Evolutionary conservation across 495 filamentous ascomycete species (phyloP), one percentile per base, ranked within the genome.

Genomic region (Penicillium psychrofluorescens): DNA sequence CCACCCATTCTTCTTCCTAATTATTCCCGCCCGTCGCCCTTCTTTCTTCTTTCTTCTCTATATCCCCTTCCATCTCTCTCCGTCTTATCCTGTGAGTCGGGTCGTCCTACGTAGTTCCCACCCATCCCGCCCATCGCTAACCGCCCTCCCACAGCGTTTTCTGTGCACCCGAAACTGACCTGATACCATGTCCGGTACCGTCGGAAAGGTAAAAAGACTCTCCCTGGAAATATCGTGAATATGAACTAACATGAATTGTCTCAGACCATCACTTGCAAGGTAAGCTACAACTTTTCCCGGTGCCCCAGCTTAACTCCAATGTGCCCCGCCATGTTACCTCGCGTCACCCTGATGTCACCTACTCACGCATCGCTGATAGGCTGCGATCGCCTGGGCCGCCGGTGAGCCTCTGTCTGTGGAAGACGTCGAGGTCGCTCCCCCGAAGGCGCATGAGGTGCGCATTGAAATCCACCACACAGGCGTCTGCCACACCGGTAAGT

Each of bases 391-490:
- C 59, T 98, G 92, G 92, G 92, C 86, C 60, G 86, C 94, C 30
- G 90, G 83, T 51, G 84, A 95, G 68, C 84, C 88, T 57, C 77
- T 98, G 43, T 83, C 76, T 52, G 74, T 95, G 46, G 92, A 98
- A 69, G 84, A 90, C 49, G 78, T 98, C 56, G 89, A 98, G 71
- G 92, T 98, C 41, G 78, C 74, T 32, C 86, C 94, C 33, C 92
- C 92, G n/a, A 82, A 78, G 63, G 91, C 91, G 35, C 81, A 94
- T 68, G 92, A 98, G 70, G 94, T 98, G 49, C 88, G 92, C 46
- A 95, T 98, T 59, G 70, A 97, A 73, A 87, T 98, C 61, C 77
- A 86, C 67, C 95, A 95, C 75, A 98, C 92, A 32, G 92, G 92
- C 63, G 90, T 98, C 58, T 98, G 92, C 72, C 92, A 98, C 70